phyloP scores from a whole-genome alignment of 805 yeast genomes.

The Teunomyces stri region DNA sequence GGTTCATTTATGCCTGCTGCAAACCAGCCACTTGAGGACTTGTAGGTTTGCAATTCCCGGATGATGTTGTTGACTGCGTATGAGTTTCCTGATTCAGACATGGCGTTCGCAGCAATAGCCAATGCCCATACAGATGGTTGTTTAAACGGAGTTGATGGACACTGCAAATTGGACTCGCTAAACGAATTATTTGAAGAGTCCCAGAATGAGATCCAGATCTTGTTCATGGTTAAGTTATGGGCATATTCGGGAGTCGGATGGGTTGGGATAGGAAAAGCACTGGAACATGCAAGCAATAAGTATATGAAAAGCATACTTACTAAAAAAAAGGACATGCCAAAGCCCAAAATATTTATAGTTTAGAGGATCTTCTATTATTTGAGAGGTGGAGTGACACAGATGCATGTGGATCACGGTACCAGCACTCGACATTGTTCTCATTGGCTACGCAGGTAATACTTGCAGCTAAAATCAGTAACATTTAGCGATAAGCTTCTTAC shows the following conservation, averaged over 20 bases:
- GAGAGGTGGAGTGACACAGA: background rate
- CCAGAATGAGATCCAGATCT: slow-evolving; percentile 20
- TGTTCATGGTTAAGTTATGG: slow-evolving; percentile 7
- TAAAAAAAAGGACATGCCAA: too few species aligned
- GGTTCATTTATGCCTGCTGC: slow-evolving; percentile 10
- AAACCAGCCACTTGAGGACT: slow-evolving; percentile 11
- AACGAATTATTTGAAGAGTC: slow-evolving; percentile 9
- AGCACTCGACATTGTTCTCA: background rate
- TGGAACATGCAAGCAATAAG: background rate
- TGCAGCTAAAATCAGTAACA: background rate
- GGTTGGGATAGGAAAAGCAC: background rate
- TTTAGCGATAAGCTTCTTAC: background rate
- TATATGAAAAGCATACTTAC: background rate
- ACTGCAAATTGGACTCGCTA: slow-evolving; percentile 6
- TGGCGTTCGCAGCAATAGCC: slow-evolving; percentile 14
- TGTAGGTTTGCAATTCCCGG: slow-evolving; percentile 8
- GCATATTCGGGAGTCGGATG: slow-evolving; percentile 4
- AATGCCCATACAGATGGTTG: slow-evolving; percentile 13
- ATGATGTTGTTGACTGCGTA: slow-evolving; percentile 3
- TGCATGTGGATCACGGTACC: background rate
- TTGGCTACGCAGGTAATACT: background rate
- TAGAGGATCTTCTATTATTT: too few species aligned
- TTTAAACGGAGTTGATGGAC: slow-evolving; percentile 4
- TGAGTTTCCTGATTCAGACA: slow-evolving; percentile 5
- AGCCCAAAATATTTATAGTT: too few species aligned